These are phyloP conservation scores for Neonectria coccinea DNA, from an alignment of 2,329 filamentous ascomycete genomes.

Conservation along the genomic window DNA sequence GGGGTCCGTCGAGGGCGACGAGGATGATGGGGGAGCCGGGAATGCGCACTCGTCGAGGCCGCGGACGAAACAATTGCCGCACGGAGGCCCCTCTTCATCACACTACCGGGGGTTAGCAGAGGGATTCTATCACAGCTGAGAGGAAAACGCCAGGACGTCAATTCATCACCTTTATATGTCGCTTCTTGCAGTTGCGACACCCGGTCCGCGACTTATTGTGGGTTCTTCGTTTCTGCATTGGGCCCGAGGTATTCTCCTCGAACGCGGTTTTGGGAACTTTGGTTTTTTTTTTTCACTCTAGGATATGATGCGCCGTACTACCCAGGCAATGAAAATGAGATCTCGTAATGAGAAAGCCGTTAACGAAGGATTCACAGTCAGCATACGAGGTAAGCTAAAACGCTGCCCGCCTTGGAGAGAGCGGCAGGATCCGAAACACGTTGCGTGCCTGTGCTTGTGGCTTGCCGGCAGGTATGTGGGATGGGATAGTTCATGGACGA, in stretches of 20 bases:
- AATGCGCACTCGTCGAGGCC: conserved; percentile 41
- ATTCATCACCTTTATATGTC: conserved; percentile 40
- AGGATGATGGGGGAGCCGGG: conserved; percentile 1
- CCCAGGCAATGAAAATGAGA: neutral
- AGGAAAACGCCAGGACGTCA: neutral
- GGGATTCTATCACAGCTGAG: neutral
- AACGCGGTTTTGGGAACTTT: no score
- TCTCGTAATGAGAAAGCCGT: neutral
- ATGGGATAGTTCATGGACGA: neutral
- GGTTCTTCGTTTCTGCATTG: conserved; percentile 40
- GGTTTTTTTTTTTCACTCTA: neutral
- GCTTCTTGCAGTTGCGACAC: conserved; percentile 44
- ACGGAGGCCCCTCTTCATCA: conserved; percentile 53
- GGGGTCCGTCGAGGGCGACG: conserved; percentile 6
- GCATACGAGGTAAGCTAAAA: neutral
- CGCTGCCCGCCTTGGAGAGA: neutral
- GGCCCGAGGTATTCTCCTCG: no score
- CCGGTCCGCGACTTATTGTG: conserved; percentile 44
- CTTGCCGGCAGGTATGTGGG: neutral
- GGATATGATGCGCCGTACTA: neutral
- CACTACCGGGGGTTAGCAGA: conserved; percentile 41
- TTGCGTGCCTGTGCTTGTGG: conserved; percentile 39
- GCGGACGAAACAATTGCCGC: conserved; percentile 49
- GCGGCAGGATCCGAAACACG: neutral
- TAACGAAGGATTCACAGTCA: conserved; percentile 7